Evolutionary conservation across 345 rosid species (phyloP).

Genomic region (Boechera retrofracta): DNA sequence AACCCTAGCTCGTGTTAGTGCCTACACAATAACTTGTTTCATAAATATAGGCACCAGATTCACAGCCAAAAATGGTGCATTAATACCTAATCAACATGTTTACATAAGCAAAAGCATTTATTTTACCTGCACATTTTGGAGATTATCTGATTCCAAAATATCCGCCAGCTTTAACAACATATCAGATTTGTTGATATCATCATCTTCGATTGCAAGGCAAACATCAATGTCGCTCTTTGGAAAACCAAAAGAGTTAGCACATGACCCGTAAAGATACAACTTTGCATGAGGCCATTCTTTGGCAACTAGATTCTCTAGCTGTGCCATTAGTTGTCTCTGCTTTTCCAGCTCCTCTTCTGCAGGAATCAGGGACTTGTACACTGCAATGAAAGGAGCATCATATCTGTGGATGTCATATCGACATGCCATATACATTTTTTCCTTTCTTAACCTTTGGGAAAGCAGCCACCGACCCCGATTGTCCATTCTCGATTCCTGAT

Average conservation of each 20-base stretch:
- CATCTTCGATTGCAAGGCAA: conserved; percentile 74
- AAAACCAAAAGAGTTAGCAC: conserved; percentile 95
- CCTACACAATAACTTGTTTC: conserved; percentile 51
- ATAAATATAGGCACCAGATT: conserved; percentile 7
- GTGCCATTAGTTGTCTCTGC: conserved; percentile 73
- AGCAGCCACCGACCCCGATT: conserved; percentile 70
- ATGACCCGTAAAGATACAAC: conserved; percentile 88
- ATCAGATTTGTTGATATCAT: conserved; percentile 67
- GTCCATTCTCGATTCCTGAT: conserved; percentile 85
- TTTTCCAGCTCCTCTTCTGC: conserved; percentile 80
- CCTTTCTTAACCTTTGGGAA: conserved; percentile 71
- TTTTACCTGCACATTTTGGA: conserved; percentile 91
- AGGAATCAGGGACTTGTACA: conserved; percentile 79
- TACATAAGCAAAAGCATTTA: conserved; percentile 1
- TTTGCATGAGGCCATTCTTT: conserved; percentile 92
- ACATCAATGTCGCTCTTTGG: conserved; percentile 95
- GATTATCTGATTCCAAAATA: conserved; percentile 76
- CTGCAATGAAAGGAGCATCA: conserved; percentile 60
- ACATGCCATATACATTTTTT: conserved; percentile 54
- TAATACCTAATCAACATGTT: neutral
- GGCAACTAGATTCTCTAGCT: conserved; percentile 71
- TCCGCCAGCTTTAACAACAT: conserved; percentile 84
- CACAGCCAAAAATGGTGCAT: neutral
- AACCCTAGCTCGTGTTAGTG: conserved; percentile 90
- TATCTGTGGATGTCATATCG: conserved; percentile 69